Conservation (phyloP, 257 asterid species). For the Striga asiatica region DNA sequence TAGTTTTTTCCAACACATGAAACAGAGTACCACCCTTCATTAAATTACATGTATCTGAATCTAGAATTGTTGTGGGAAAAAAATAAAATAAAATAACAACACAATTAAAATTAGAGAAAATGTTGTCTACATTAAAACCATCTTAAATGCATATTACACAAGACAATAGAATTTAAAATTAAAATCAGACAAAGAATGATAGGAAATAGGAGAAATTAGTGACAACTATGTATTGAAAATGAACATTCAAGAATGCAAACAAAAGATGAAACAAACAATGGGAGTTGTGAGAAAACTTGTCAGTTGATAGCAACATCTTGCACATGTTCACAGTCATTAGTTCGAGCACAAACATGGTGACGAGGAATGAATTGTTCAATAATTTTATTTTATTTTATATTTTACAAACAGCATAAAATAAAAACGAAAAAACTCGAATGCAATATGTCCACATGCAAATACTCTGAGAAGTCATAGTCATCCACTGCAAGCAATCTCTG, state of each 20-base stretch:
- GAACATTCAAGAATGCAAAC: constrained; percentile 29
- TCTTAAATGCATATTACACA: too few species aligned
- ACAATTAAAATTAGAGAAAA: too few species aligned
- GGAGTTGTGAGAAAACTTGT: constrained; percentile 23
- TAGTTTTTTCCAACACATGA: constrained; percentile 4
- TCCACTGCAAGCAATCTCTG: constrained; percentile 15
- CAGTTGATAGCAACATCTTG: constrained; percentile 39
- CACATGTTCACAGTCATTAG: constrained; percentile 31
- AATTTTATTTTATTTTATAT: constrained; percentile 11
- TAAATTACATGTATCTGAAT: constrained; percentile 11
- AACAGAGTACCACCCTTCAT: constrained; percentile 18
- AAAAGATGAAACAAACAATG: constrained; percentile 27
- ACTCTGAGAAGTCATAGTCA: constrained; percentile 24
- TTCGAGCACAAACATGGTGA: constrained; percentile 30
- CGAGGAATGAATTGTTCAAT: constrained; percentile 20
- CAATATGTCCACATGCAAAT: constrained; percentile 27
- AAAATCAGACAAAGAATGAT: not conserved
- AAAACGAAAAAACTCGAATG: constrained; percentile 9
- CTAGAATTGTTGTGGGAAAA: constrained; percentile 11
- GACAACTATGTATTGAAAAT: constrained; percentile 33
- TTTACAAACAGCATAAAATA: too few species aligned
- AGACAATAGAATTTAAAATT: too few species aligned
- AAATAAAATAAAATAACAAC: too few species aligned
- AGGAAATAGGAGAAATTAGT: not conserved
- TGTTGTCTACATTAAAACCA: too few species aligned